Evolutionary conservation across 164 flowering plant genomes (phyloP).

Genomic region (Buxus sempervirens): DNA sequence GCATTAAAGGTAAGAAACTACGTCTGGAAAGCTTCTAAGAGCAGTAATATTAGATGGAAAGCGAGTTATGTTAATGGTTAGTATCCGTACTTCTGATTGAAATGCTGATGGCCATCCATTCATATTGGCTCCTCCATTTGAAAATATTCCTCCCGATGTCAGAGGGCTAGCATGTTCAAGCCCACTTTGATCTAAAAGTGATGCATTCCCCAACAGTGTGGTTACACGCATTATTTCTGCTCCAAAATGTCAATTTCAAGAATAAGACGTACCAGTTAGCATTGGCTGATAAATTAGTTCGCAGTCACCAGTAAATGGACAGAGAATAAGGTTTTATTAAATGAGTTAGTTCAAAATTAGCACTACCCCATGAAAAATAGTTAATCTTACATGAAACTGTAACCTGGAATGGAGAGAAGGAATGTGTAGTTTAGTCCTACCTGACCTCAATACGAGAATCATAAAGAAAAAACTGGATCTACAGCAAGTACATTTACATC

Average conservation of each 20-base stretch:
- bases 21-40: constrained; percentile 49
- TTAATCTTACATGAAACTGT: neutral
- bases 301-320: constrained; percentile 59
- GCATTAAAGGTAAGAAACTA: constrained; percentile 39
- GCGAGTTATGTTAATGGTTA: constrained; percentile 94
- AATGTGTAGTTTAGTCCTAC: constrained; percentile 1
- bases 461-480: neutral
- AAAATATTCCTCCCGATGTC: constrained; percentile 91
- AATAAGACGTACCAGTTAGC: constrained; percentile 91
- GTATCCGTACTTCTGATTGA: constrained; percentile 99
- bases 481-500: neutral
- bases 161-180: constrained; percentile 97
- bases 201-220: constrained; percentile 99
- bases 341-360: constrained; percentile 33
- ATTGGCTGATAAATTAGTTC: constrained; percentile 54
- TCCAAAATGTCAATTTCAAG: constrained; percentile 96
- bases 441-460: neutral
- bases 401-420: neutral
- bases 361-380: constrained; percentile 1
- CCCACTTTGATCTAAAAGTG: constrained; percentile 99
- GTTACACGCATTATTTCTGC: constrained; percentile 99
- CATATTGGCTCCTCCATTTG: constrained; percentile 92
- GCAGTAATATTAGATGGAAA: constrained; percentile 64
- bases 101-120: constrained; percentile 91
- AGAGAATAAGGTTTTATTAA: constrained; percentile 31